Conservation (phyloP, 1,139 yeast species). For the Suhomyces chickasaworum region DNA sequence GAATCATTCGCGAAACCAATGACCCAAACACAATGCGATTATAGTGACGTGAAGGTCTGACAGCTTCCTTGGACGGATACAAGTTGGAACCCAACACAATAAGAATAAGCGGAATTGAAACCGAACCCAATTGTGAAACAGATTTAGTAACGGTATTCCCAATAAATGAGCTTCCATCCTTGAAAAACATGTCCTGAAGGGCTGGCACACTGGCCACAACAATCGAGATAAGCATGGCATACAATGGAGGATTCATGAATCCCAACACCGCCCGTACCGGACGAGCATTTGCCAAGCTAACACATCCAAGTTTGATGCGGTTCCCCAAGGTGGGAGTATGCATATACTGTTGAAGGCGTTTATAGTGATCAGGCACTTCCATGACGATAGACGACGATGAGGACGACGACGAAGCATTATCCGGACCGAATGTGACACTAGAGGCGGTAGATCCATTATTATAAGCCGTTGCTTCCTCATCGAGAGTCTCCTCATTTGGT, state of each 20-base stretch:
- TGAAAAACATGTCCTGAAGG: slow-evolving; percentile 67
- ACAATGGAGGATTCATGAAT: slow-evolving; percentile 93
- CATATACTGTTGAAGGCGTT: slow-evolving; percentile 10
- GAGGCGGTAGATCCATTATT: background rate
- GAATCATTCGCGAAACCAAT: slow-evolving; percentile 70
- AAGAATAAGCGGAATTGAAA: slow-evolving; percentile 75
- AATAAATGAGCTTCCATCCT: slow-evolving; percentile 51
- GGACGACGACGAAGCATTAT: slow-evolving; percentile 7
- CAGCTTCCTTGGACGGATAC: slow-evolving; percentile 65
- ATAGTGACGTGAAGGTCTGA: slow-evolving; percentile 63
- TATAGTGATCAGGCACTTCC: slow-evolving; percentile 9
- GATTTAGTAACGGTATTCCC: slow-evolving; percentile 79
- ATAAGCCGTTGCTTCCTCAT: background rate
- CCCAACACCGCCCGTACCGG: slow-evolving; percentile 30
- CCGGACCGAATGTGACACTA: background rate
- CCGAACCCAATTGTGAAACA: slow-evolving; percentile 76
- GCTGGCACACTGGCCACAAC: slow-evolving; percentile 80
- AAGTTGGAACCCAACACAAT: slow-evolving; percentile 77
- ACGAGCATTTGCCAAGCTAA: slow-evolving; percentile 4
- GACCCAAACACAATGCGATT: slow-evolving; percentile 65
- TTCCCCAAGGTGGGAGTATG: slow-evolving; percentile 4
- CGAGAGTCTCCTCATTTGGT: background rate
- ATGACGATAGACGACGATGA: slow-evolving; percentile 11
- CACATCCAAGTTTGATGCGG: slow-evolving; percentile 3
- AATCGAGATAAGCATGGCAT: slow-evolving; percentile 85